Conservation (phyloP, 768 basidiomycete species). For the Termitomyces sp. region DNA sequence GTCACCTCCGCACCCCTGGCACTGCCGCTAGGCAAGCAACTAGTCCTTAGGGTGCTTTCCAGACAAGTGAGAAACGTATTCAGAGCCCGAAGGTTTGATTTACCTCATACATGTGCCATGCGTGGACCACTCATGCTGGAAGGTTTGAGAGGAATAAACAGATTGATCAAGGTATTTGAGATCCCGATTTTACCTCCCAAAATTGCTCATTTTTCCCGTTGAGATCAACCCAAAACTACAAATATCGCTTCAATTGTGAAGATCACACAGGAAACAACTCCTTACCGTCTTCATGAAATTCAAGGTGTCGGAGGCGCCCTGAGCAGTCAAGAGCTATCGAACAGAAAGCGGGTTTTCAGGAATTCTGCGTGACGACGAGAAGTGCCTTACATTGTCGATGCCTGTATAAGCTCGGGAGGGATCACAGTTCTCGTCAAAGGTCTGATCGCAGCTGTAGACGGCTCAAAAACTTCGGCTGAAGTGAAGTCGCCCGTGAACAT, state of each 20-base stretch:
- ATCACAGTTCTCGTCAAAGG: conserved; percentile 31
- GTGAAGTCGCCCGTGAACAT: neutral
- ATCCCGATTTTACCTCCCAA: conserved; percentile 48
- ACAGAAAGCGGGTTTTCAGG: conserved; percentile 21
- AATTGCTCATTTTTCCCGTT: conserved; percentile 56
- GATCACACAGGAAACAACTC: neutral
- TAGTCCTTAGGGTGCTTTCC: conserved; percentile 49
- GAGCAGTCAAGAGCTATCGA: conserved; percentile 47
- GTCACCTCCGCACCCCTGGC: conserved; percentile 55
- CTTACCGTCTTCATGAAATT: conserved; percentile 48
- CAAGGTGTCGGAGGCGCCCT: conserved; percentile 56
- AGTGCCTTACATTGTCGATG: conserved; percentile 22
- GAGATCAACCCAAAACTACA: conserved; percentile 57
- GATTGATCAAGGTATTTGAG: neutral
- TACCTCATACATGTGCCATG: conserved; percentile 61
- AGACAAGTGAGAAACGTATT: conserved; percentile 12
- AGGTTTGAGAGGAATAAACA: conserved; percentile 4
- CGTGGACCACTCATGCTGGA: conserved; percentile 63
- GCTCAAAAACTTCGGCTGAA: neutral
- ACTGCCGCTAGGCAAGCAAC: conserved; percentile 58
- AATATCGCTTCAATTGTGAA: neutral
- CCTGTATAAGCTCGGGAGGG: conserved; percentile 30
- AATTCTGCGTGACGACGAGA: neutral
- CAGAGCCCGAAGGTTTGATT: neutral
- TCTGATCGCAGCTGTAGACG: conserved; percentile 46